Evolutionary conservation across 2,329 filamentous ascomycete genomes (phyloP).

Genomic region (Xenoacremonium recifei): DNA sequence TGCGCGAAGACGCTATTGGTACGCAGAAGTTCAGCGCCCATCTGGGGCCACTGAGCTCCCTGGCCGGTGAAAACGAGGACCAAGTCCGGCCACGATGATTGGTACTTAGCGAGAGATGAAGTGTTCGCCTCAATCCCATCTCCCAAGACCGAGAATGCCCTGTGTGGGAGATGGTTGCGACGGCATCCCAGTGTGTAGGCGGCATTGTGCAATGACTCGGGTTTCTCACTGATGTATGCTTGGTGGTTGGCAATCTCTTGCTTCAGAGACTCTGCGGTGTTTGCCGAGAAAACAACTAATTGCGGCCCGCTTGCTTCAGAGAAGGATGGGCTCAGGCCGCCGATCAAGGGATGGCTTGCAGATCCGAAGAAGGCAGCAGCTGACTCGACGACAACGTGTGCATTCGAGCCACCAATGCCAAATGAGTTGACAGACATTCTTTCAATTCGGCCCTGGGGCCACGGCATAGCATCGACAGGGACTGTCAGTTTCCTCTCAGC

Average conservation of each 20-base stretch:
- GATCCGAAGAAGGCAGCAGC: background rate
- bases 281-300: conserved; percentile 20
- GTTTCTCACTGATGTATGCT: conserved; percentile 17
- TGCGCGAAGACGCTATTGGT: conserved; percentile 3
- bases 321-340: background rate
- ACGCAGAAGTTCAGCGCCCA: conserved; percentile 24
- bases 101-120: background rate
- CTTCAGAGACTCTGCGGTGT: conserved; percentile 6
- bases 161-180: conserved; percentile 25
- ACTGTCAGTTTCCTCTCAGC: conserved; percentile 21
- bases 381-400: conserved; percentile 30
- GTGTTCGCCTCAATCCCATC: background rate
- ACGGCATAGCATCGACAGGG: conserved; percentile 20
- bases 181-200: conserved; percentile 29
- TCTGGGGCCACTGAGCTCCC: conserved; percentile 33
- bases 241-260: conserved; percentile 13
- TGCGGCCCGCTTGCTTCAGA: background rate
- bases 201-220: conserved; percentile 13
- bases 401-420: conserved; percentile 39
- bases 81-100: background rate
- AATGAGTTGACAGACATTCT: conserved; percentile 37
- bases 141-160: conserved; percentile 14
- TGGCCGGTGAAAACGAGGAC: conserved; percentile 34
- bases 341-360: background rate
- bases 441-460: conserved; percentile 21